Conservation (phyloP, 176 grass and related monocot species). For the Rhynchospora pubera region DNA sequence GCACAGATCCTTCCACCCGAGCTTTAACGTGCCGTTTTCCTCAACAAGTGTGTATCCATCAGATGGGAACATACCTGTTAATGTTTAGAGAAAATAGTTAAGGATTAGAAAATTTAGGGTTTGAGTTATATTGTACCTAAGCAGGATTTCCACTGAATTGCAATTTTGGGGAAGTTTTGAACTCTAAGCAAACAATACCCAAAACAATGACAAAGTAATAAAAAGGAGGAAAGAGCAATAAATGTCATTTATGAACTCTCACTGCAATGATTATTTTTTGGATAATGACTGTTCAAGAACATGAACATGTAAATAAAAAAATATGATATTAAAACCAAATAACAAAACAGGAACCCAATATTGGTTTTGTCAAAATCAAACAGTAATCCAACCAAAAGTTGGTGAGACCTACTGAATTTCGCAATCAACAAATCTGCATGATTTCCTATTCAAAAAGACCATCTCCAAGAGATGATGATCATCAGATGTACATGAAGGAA, state of each 20-base stretch:
- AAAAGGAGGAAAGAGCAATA: too few relatives aligned
- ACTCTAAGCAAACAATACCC: neutral
- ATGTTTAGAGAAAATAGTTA: neutral
- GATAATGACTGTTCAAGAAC: neutral
- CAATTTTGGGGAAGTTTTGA: neutral
- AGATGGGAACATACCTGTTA: constrained; percentile 67
- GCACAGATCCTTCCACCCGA: constrained; percentile 97
- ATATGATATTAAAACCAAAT: neutral
- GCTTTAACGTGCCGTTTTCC: constrained; percentile 82
- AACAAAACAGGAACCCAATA: neutral
- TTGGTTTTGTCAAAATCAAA: neutral
- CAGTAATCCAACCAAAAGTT: neutral
- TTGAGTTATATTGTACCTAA: neutral
- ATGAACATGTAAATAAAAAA: neutral
- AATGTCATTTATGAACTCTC: too few relatives aligned
- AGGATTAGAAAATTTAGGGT: neutral
- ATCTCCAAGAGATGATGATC: neutral
- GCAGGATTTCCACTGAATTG: neutral
- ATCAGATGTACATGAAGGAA: neutral
- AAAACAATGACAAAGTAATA: too few relatives aligned
- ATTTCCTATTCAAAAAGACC: too few relatives aligned
- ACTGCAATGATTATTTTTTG: neutral
- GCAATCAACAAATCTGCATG: neutral
- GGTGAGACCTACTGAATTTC: neutral
- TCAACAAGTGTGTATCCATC: constrained; percentile 91